phyloP scores from a whole-genome alignment of 2,329 filamentous ascomycete genomes.

The Arachnomyces sp. region DNA sequence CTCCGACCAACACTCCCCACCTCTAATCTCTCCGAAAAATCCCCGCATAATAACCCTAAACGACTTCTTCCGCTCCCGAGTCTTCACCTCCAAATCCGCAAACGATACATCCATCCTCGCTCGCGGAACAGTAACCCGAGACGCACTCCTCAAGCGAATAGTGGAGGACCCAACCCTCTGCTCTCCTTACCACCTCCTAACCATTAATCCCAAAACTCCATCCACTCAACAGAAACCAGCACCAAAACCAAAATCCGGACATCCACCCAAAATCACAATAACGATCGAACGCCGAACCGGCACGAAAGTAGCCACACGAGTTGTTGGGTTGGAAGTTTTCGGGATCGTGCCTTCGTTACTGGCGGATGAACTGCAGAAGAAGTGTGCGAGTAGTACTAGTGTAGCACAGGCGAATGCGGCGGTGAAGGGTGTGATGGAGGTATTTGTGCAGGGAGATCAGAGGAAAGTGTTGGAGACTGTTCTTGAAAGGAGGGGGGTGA shows the following conservation, averaged over 20 bases:
- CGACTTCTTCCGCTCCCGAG: constrained; percentile 54
- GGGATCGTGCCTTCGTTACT: constrained; percentile 53
- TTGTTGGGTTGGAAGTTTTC: constrained; percentile 55
- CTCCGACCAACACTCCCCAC: constrained; percentile 36
- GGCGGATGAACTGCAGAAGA: constrained; percentile 60
- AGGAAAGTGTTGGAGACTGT: constrained; percentile 53
- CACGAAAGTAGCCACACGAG: constrained; percentile 58
- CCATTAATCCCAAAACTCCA: constrained; percentile 15
- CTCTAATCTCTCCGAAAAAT: constrained; percentile 50
- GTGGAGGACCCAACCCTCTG: constrained; percentile 42
- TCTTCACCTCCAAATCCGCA: constrained; percentile 48
- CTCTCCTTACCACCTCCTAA: constrained; percentile 52
- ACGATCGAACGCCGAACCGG: constrained; percentile 57
- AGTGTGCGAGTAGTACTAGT: constrained; percentile 61
- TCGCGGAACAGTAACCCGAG: constrained; percentile 52
- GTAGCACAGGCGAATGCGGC: constrained; percentile 56
- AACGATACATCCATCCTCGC: constrained; percentile 51
- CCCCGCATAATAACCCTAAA: constrained; percentile 56
- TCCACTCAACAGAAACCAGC: constrained; percentile 26
- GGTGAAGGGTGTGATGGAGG: constrained; percentile 57
- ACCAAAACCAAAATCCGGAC: constrained; percentile 55
- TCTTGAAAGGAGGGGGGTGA: constrained; percentile 52
- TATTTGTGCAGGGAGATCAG: constrained; percentile 62
- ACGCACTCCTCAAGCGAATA: constrained; percentile 54
- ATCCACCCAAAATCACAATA: constrained; percentile 53